Evolutionary conservation across 176 grass and related monocot genomes (phyloP), one percentile per base, ranked within the genome.

Genomic region (Triticum dicoccoides): DNA sequence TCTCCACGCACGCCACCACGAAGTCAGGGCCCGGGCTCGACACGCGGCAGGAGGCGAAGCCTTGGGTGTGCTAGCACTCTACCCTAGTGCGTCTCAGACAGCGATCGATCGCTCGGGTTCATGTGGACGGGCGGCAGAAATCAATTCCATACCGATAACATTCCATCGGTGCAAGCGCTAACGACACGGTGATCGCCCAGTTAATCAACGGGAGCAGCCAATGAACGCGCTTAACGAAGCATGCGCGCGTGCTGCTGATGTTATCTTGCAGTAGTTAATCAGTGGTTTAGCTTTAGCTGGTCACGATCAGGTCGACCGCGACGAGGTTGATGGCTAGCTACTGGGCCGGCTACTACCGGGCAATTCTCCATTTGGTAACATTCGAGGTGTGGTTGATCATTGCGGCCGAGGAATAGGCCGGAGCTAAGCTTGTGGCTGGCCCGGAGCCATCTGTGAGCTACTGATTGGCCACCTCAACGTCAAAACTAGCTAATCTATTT

Each of bases 41-140:
- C 89, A 91, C 85, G 85, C 81, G 89, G 81, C 67, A 17, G 61
- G 49, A 73, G 23, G 75, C 66, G 9, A 68, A 17, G 85, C 58
- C 12, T 87, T 83, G 80, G 84, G 80, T 65, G 41, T 74, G 56
- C 58, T 25, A 9, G 18, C 0, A 11, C 13, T 7, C 24, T 59
- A 59, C 56, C 56, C 35, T 39, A 18, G 18, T 44, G 5, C 37
- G 35, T 33, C 66, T 59, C 56, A 21, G 17, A 34, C 38, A 73
- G 38, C 11, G 23, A 72, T 54, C 37, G 34, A 18, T 66, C 59
- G 5, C 2, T 54, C 15, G 51, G 0, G 51, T 5, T 54, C 15
- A 54, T 54, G 1, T 2, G 5, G 51, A 54, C 51, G 51, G 56
- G 56, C 20, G 56, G 56, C 56, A 8, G 6, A 59, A 59, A 21